Base-by-base conservation (phyloP, 257 asterid genomes). In the Salvia splendens region DNA sequence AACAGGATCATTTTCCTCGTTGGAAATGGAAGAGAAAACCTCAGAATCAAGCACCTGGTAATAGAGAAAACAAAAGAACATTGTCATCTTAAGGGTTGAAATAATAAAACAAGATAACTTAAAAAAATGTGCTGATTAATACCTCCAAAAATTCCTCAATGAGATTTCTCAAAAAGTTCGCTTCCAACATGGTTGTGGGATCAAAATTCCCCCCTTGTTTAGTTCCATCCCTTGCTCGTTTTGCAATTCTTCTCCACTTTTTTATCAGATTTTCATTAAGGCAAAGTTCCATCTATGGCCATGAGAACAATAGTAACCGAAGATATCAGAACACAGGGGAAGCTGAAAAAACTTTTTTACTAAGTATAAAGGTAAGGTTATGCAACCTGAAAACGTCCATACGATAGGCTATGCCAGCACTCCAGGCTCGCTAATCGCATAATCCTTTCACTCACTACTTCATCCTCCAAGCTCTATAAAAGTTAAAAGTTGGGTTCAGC, bases 391-490 rank as follows among this genome's bases (percentile, higher is more conserved):
- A 94, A 91, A 70, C 97, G 96, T 35, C 99, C 99, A 77, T 83
- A 80, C 30, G 99, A 88, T 73, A 94, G 78, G 75, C 96, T 84
- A 81, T 85, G 95, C 99, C 97, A 94, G 78, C 97, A 91, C 75
- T 87, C 96, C 73, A 91, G 81, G 63, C 96, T 82, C 0, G 97
- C 99, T 49, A 94, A 77, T 80, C 89, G 83, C 85, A 94, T 81
- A 69, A 94, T 81, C 73, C 81, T 91, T 80, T 91, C 91, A 64
- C 97, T 91, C 36, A 94, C 95, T 66, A 91, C 84, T 72, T 88
- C 96, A 80, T 94, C 97, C 84, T 91, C 99, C 80, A 94, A 73
- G 83, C 99, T 94, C 99, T 93, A 54, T 52, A 61, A 70, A 61
- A 60, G 64, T 63, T 55, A 78, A 75, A 11, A 69, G 55, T 61